A percentile compares a stretch with the other conserved stretches of the same genome.
These are phyloP conservation scores for Pleurotus pulmonarius DNA, from an alignment of 768 basidiomycete genomes.

Conservation along the genomic window DNA sequence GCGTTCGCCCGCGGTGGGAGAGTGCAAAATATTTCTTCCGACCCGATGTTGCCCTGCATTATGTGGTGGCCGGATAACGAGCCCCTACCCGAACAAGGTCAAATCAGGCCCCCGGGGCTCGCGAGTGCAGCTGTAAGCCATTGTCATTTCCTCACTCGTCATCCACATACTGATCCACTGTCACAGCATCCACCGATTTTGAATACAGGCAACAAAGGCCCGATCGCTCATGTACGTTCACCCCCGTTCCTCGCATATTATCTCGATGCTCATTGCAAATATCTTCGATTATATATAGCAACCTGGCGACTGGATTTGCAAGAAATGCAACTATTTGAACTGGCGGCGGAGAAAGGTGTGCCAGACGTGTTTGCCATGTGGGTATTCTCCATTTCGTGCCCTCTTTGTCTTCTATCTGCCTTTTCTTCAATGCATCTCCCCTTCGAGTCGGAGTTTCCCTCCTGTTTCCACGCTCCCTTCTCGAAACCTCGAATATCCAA, in stretches of 20 bases:
- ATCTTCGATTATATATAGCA: constrained; percentile 33
- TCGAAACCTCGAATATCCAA: neutral
- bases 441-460: neutral
- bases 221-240: constrained; percentile 74
- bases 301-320: constrained; percentile 81
- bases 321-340: constrained; percentile 83
- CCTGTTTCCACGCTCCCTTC: neutral
- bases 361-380: constrained; percentile 84
- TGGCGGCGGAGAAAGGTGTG: constrained; percentile 88
- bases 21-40: constrained; percentile 74
- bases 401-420: neutral
- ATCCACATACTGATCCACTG: neutral
- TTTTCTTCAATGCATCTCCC: neutral
- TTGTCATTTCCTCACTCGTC: neutral
- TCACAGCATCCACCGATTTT: constrained; percentile 77
- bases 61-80: constrained; percentile 95
- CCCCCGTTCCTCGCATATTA: constrained; percentile 7
- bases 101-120: constrained; percentile 62
- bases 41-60: constrained; percentile 70
- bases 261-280: constrained; percentile 14
- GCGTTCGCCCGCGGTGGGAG: constrained; percentile 73
- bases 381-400: constrained; percentile 23
- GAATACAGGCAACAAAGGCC: constrained; percentile 85
- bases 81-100: constrained; percentile 73
- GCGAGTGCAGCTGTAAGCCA: constrained; percentile 50